Evolutionary conservation across 495 filamentous ascomycete species (phyloP).

Genomic region (Staphylotrichum longicolle): DNA sequence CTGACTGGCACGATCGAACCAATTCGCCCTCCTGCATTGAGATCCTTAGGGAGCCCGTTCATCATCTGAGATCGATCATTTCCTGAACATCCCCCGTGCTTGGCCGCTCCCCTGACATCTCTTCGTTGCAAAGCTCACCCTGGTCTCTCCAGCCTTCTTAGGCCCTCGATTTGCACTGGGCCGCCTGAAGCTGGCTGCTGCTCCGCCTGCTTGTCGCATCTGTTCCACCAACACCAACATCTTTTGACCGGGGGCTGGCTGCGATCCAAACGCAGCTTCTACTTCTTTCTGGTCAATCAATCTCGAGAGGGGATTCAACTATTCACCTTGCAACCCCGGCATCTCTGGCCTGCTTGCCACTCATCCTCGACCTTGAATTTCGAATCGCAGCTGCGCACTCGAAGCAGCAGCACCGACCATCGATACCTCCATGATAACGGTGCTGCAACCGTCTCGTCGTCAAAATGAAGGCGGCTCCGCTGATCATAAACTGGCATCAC

Average conservation of each 20-base stretch:
- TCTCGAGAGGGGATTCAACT: neutral
- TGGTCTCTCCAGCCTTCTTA: too few species aligned
- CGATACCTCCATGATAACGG: constrained; percentile 19
- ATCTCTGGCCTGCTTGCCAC: neutral
- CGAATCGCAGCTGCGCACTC: neutral
- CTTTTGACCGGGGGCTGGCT: neutral
- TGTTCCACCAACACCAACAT: neutral
- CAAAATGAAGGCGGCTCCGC: constrained; percentile 84
- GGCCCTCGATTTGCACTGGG: too few species aligned
- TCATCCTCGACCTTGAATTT: neutral
- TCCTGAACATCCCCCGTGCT: too few species aligned
- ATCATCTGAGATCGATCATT: too few species aligned
- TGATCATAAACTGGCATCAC: constrained; percentile 96
- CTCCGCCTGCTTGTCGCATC: neutral
- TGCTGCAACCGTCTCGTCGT: constrained; percentile 20
- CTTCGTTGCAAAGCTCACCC: too few species aligned
- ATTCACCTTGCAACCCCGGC: neutral
- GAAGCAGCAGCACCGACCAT: neutral
- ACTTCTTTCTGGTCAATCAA: neutral
- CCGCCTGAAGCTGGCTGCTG: too few species aligned
- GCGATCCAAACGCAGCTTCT: neutral
- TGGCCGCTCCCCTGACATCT: too few species aligned
- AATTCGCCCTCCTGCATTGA: too few species aligned
- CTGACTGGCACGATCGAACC: too few species aligned
- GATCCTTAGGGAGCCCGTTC: too few species aligned